Evolutionary conservation across 1,284 basidiomycete genomes (phyloP), one percentile per base, ranked within the genome.

Genomic region (Agroathelia rolfsii): DNA sequence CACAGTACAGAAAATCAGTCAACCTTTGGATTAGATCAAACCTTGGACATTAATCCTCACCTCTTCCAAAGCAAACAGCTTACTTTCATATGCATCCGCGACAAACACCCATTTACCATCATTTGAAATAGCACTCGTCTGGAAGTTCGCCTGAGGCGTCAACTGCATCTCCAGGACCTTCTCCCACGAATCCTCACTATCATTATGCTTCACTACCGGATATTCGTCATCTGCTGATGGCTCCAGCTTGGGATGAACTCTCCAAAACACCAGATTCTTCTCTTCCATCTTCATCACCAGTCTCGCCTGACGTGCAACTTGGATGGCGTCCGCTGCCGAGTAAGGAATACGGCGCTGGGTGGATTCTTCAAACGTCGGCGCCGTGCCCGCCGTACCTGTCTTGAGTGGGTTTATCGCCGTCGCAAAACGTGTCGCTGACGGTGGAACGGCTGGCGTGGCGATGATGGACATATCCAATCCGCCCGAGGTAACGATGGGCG

Each of bases 91-190:
- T 41, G 85, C 61, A 53, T 98, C 94, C 0, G 89, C 86, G 6
- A 86, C 77, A 10, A 78, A 89, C 20, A 98, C 62, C 87, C 90
- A 97, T 33, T 58, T 58, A 0, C 93, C 94, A 45, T 96, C 76
- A 31, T 79, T 70, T 10, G 89, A 92, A 30, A 98, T 75, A 1
- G 80, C 75, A 35, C 80, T 78, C 2, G 81, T 64, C 14, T 81
- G 62, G 14, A 97, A 59, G 51, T 92, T 94, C 3, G 87, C 90
- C 41, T 75, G 64, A 23, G 87, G 76, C 42, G 75, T 82, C 30
- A 97, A 55, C 36, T 94, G 81, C 84, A 98, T 90, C 50, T 97
- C 92, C 32, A 95, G 59, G 6, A 92, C 63, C 53, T 86, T 87
- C 45, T 83, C 76, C 85, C 88, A 97, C 30, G 28, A 25, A 6